These are phyloP conservation scores for Fusarium lateritium DNA, from an alignment of 2,329 filamentous ascomycete species.

Conservation along the genomic window DNA sequence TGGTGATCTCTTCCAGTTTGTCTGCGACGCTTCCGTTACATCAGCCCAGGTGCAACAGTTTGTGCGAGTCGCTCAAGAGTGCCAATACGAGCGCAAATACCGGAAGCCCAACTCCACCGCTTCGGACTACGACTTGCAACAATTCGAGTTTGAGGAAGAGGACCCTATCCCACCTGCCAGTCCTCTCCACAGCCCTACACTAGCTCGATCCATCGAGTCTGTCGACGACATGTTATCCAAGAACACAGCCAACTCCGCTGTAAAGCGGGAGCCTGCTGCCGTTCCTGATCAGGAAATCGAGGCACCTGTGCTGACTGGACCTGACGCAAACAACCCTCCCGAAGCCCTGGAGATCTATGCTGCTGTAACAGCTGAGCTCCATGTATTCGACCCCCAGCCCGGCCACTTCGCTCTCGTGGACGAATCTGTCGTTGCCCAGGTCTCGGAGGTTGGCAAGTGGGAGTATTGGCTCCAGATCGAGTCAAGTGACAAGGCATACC, in stretches of 20 bases:
- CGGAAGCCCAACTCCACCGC: conserved; percentile 84
- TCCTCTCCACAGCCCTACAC: conserved; percentile 71
- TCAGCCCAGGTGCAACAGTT: conserved; percentile 83
- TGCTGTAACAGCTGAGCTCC: conserved; percentile 85
- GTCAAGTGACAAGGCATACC: conserved; percentile 82
- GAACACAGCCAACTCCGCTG: conserved; percentile 62
- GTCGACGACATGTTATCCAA: conserved; percentile 70
- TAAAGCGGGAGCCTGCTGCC: conserved; percentile 59
- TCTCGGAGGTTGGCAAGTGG: conserved; percentile 91
- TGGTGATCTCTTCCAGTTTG: conserved; percentile 97
- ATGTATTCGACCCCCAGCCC: conserved; percentile 91
- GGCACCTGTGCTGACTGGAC: conserved; percentile 41
- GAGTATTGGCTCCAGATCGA: conserved; percentile 95
- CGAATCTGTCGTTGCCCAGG: conserved; percentile 79
- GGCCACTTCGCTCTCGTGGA: conserved; percentile 90
- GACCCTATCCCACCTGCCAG: conserved; percentile 76
- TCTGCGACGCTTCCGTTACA: conserved; percentile 84
- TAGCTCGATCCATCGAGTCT: conserved; percentile 69
- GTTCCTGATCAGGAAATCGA: conserved; percentile 54
- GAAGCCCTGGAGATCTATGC: conserved; percentile 80
- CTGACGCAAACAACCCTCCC: conserved; percentile 64
- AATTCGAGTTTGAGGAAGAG: conserved; percentile 83
- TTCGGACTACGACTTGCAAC: conserved; percentile 82
- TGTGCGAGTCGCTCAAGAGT: conserved; percentile 86
- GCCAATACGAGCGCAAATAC: conserved; percentile 98